These are phyloP conservation scores for Pseudogymnoascus sp. DNA, from an alignment of 2,329 filamentous ascomycete genomes.

Conservation along the genomic window DNA sequence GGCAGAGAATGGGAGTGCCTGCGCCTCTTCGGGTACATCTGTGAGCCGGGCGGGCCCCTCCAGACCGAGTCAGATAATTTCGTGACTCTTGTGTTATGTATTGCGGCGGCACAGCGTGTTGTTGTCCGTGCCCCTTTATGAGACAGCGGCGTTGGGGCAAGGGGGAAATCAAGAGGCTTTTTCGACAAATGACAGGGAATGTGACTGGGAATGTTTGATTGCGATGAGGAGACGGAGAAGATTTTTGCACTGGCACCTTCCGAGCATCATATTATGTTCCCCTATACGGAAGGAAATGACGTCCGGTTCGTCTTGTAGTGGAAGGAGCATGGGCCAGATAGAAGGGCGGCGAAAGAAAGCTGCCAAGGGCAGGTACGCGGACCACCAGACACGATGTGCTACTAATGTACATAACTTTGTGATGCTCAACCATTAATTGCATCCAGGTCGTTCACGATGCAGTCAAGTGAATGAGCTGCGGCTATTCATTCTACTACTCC, in stretches of 20 bases:
- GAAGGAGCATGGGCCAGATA: conserved; percentile 3
- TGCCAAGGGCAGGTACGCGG: conserved; percentile 5
- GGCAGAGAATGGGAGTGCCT: conserved; percentile 3
- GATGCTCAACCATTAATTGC: conserved; percentile 5
- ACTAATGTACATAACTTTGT: neutral
- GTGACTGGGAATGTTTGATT: conserved; percentile 9
- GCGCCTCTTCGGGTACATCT: neutral
- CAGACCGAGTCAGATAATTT: conserved; percentile 5
- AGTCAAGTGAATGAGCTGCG: neutral
- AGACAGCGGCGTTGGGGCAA: neutral
- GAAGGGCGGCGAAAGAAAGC: conserved; percentile 2
- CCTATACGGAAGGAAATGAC: conserved; percentile 2
- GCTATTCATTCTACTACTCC: conserved; percentile 8
- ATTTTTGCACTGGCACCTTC: neutral
- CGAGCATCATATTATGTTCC: neutral
- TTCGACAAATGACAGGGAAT: conserved; percentile 5
- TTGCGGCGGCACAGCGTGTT: conserved; percentile 2
- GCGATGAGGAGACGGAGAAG: conserved; percentile 6
- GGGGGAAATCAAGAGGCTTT: neutral
- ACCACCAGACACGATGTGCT: neutral
- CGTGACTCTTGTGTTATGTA: conserved; percentile 3
- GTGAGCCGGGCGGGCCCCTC: neutral
- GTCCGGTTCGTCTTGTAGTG: neutral
- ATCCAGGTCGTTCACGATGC: neutral
- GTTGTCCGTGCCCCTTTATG: conserved; percentile 9